Conservation (phyloP, 352 stramenopile genomes). For the Pythium coloratum region DNA sequence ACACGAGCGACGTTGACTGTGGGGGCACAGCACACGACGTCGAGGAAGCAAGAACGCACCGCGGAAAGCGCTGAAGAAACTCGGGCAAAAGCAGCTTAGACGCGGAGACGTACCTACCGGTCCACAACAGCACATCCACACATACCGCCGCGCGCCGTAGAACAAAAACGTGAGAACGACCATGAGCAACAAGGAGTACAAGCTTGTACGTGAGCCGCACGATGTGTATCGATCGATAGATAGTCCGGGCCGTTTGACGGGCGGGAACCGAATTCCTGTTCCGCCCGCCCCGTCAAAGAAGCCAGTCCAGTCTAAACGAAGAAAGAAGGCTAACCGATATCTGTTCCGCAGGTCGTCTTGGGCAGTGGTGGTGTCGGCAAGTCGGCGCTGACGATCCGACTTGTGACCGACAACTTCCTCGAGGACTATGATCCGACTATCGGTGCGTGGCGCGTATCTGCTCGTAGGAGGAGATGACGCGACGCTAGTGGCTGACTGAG, state of each 20-base stretch:
- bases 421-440: slow-evolving; percentile 93
- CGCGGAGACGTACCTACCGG: slow-evolving; percentile 5
- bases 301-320: background rate
- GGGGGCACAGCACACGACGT: slow-evolving; percentile 22
- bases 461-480: background rate
- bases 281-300: background rate
- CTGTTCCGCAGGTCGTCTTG: slow-evolving; percentile 68
- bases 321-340: background rate
- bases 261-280: background rate
- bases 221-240: too few relatives aligned
- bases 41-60: slow-evolving; percentile 18
- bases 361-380: slow-evolving; percentile 91
- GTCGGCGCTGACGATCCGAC: slow-evolving; percentile 90
- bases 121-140: background rate
- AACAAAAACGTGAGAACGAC: slow-evolving; percentile 25
- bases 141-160: background rate
- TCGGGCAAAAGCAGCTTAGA: slow-evolving; percentile 1
- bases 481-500: background rate
- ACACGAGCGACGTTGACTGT: slow-evolving; percentile 1
- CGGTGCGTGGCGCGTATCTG: slow-evolving; percentile 35
- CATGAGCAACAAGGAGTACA: slow-evolving; percentile 83
- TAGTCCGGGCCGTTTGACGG: background rate
- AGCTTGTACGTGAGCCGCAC: slow-evolving; percentile 48
- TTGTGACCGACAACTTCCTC: slow-evolving; percentile 92
- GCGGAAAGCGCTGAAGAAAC: slow-evolving; percentile 12